These are phyloP conservation scores for Royoungia palumana DNA, from an alignment of 768 basidiomycete genomes.

Conservation along the genomic window DNA sequence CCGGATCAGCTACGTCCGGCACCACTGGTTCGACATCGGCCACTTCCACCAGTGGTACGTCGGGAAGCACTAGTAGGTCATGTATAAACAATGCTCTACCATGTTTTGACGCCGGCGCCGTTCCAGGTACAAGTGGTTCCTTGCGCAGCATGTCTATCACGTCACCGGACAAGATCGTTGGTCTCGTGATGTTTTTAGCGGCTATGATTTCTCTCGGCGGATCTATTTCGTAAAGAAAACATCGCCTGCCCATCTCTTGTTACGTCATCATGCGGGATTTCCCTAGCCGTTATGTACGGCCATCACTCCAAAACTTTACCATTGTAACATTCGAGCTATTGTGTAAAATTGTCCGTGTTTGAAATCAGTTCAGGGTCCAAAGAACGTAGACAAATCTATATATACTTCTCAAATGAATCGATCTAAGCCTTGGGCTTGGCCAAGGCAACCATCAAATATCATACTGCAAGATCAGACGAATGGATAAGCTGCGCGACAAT, in stretches of 20 bases:
- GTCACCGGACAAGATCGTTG: background rate
- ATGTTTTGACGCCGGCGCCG: background rate
- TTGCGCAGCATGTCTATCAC: conserved; percentile 4
- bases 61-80: conserved; percentile 3
- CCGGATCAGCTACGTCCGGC: too few relatives aligned
- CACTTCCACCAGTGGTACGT: too few relatives aligned
- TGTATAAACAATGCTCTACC: background rate
- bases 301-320: background rate
- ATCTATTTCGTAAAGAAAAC: background rate
- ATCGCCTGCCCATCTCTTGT: too few relatives aligned
- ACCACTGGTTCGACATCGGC: too few relatives aligned
- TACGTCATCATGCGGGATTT: background rate
- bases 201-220: background rate
- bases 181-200: conserved; percentile 4
- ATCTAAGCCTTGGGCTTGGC: background rate
- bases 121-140: conserved; percentile 1
- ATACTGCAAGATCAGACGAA: conserved; percentile 5
- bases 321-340: background rate
- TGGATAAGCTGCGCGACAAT: background rate
- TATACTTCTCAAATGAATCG: too few relatives aligned
- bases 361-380: background rate
- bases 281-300: background rate
- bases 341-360: background rate
- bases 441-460: conserved; percentile 23
- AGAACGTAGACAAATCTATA: conserved; percentile 1